phyloP scores from a whole-genome alignment of 441 rosid species.

The Flueggea neowawraea region DNA sequence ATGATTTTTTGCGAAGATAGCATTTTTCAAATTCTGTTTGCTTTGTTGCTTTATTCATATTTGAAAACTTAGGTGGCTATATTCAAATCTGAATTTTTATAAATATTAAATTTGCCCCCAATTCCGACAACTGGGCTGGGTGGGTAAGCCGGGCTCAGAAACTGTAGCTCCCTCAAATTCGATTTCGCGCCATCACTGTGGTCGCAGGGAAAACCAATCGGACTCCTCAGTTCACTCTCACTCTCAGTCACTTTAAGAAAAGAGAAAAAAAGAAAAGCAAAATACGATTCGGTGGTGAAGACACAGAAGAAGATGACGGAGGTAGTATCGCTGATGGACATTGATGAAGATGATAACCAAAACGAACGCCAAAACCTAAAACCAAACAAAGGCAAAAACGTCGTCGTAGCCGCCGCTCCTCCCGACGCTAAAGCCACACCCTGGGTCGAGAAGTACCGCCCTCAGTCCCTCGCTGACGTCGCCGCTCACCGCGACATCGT shows the following conservation, averaged over 20 bases:
- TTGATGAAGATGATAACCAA: slow-evolving; percentile 47
- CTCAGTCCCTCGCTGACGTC: slow-evolving; percentile 93
- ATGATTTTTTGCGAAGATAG: no score
- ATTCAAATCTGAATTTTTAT: no score
- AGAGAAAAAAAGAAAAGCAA: neutral
- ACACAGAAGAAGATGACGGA: slow-evolving; percentile 44
- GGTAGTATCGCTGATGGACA: slow-evolving; percentile 54
- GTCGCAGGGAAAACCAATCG: neutral
- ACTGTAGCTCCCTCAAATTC: no score
- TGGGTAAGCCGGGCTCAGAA: no score
- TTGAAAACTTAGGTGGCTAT: no score
- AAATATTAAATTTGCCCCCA: no score
- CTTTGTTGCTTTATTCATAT: no score
- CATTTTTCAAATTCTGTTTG: no score
- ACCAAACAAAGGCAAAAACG: slow-evolving; percentile 47
- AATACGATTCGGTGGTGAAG: neutral
- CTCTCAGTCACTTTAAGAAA: no score
- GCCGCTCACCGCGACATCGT: slow-evolving; percentile 98
- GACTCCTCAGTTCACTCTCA: neutral
- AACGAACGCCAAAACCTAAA: slow-evolving; percentile 16
- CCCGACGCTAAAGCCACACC: slow-evolving; percentile 61
- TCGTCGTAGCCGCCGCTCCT: slow-evolving; percentile 33
- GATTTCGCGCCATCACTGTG: no score
- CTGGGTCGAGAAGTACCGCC: slow-evolving; percentile 98
- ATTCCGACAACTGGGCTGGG: no score